Conservation (phyloP, 2,329 filamentous ascomycete species). For the Talaromyces atroroseus region DNA sequence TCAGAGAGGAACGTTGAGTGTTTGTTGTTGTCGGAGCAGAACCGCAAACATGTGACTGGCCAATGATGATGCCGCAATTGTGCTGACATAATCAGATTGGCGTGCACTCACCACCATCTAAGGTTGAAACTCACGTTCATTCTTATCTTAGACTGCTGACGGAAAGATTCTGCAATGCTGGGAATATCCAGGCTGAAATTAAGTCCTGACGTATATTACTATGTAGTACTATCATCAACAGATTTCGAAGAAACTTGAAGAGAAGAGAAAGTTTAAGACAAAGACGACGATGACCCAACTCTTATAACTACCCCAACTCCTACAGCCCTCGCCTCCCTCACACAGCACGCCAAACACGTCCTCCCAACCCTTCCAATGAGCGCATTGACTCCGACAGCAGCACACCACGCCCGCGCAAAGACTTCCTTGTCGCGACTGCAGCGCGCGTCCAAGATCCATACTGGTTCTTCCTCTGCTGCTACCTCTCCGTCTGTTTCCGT, state of each 20-base stretch:
- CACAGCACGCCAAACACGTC: conserved; percentile 37
- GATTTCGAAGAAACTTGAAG: background rate
- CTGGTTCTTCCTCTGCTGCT: background rate
- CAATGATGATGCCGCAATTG: background rate
- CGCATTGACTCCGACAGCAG: conserved; percentile 37
- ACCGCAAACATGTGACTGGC: conserved; percentile 1
- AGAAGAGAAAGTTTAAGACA: background rate
- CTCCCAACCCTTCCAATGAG: conserved; percentile 37
- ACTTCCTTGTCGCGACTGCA: conserved; percentile 32
- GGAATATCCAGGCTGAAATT: background rate
- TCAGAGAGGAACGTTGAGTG: background rate
- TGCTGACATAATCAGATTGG: conserved; percentile 8
- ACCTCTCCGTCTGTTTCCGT: background rate
- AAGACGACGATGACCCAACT: conserved; percentile 17
- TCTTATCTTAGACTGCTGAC: background rate
- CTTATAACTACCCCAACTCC: conserved; percentile 36
- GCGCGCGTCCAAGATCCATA: conserved; percentile 34
- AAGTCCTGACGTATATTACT: background rate
- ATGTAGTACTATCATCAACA: background rate
- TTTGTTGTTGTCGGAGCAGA: background rate
- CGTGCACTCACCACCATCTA: too few relatives aligned
- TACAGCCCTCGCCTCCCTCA: conserved; percentile 38
- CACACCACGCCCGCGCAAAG: conserved; percentile 42
- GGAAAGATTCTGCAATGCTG: background rate
- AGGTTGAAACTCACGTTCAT: too few relatives aligned